Conservation (phyloP, 805 yeast genomes). For the Pichia manshurica region DNA sequence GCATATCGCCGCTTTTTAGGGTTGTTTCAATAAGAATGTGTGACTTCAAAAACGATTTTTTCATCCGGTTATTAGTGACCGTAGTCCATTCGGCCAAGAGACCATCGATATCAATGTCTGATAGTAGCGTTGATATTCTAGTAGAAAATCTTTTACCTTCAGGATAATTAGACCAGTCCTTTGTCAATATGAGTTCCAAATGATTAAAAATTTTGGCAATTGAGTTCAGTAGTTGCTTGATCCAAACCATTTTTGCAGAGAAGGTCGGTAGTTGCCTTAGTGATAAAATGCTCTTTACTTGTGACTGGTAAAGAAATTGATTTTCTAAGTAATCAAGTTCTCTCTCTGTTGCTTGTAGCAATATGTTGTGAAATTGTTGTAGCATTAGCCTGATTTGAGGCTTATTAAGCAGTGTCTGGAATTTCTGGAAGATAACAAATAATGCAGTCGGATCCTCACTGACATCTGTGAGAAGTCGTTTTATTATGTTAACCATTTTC, state of each 20-base stretch:
- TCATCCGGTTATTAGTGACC: constrained; percentile 7
- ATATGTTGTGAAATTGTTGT: constrained; percentile 50
- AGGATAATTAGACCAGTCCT: constrained; percentile 54
- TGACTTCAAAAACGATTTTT: constrained; percentile 10
- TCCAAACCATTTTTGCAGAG: constrained; percentile 46
- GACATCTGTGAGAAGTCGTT: constrained; percentile 35
- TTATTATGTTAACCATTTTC: constrained; percentile 37
- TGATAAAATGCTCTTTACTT: constrained; percentile 31
- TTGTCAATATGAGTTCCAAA: constrained; percentile 49
- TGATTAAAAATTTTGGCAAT: constrained; percentile 37
- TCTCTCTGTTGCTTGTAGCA: constrained; percentile 42
- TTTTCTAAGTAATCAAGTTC: constrained; percentile 42
- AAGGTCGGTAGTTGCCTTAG: constrained; percentile 43
- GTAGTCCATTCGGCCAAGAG: constrained; percentile 47
- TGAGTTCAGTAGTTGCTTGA: constrained; percentile 43
- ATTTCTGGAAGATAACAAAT: constrained; percentile 46
- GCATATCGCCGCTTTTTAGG: not conserved
- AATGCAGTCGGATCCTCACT: constrained; percentile 39
- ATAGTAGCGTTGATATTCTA: constrained; percentile 42
- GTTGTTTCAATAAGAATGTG: not conserved
- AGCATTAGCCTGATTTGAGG: constrained; percentile 54
- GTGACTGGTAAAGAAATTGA: constrained; percentile 29
- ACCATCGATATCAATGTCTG: constrained; percentile 39
- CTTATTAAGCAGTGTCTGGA: constrained; percentile 43
- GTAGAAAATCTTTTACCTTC: constrained; percentile 61